These are phyloP conservation scores for Cetradonia linearis DNA, from an alignment of 495 filamentous ascomycete genomes.

Conservation along the genomic window DNA sequence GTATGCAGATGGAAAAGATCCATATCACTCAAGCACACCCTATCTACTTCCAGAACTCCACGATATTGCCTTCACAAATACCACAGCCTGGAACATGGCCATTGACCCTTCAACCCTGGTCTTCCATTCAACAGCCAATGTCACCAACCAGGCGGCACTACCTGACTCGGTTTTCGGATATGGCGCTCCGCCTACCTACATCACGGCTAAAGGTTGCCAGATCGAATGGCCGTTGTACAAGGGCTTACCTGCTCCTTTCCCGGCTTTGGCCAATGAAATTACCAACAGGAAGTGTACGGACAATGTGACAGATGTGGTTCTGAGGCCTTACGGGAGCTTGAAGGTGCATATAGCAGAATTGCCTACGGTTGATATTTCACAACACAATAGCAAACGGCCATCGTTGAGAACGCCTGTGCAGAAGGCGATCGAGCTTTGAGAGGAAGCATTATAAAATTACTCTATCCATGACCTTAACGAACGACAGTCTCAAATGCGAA, in stretches of 20 bases:
- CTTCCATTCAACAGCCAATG: conserved; percentile 25
- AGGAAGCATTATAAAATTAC: too few relatives aligned
- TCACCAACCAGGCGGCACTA: conserved; percentile 26
- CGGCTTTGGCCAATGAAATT: conserved; percentile 28
- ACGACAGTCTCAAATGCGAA: too few relatives aligned
- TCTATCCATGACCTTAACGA: too few relatives aligned
- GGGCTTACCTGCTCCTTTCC: conserved; percentile 39
- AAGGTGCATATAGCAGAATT: conserved; percentile 53
- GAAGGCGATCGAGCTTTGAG: not conserved
- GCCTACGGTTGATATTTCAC: conserved; percentile 28
- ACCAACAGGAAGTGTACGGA: conserved; percentile 32
- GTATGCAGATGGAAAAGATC: conserved; percentile 4
- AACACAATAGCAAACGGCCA: not conserved
- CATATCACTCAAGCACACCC: conserved; percentile 20
- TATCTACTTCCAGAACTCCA: conserved; percentile 29
- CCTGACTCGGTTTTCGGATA: conserved; percentile 41
- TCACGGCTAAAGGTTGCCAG: conserved; percentile 43
- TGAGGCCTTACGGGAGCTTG: conserved; percentile 47
- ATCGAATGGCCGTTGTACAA: conserved; percentile 43
- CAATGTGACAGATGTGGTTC: conserved; percentile 32
- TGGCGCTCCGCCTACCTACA: conserved; percentile 38
- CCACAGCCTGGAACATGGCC: conserved; percentile 38
- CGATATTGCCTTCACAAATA: conserved; percentile 33
- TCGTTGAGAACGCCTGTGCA: not conserved
- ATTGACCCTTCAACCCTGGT: conserved; percentile 37